Conservation (phyloP, 805 yeast genomes). For the Yamadazyma laniorum region DNA sequence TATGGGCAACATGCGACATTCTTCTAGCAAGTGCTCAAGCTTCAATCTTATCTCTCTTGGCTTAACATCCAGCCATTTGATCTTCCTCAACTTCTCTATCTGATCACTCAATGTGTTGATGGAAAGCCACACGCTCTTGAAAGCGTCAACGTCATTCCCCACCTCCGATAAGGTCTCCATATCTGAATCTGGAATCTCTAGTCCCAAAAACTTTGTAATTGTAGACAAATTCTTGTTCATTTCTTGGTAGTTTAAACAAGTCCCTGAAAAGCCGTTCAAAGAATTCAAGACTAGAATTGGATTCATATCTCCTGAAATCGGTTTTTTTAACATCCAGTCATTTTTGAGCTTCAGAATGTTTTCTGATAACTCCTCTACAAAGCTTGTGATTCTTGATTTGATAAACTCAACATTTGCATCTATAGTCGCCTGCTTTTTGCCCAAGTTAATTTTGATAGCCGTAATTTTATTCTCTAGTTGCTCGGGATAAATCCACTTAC, state of each 20-base stretch:
- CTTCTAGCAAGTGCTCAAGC: conserved; percentile 50
- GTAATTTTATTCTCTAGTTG: conserved; percentile 54
- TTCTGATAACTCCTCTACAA: conserved; percentile 34
- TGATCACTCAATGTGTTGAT: conserved; percentile 51
- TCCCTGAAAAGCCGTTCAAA: conserved; percentile 26
- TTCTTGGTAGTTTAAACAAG: conserved; percentile 10
- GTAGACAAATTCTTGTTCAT: conserved; percentile 5
- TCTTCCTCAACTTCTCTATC: conserved; percentile 40
- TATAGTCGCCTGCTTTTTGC: conserved; percentile 34
- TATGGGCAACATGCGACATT: conserved; percentile 52
- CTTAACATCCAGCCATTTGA: conserved; percentile 50
- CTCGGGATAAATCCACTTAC: conserved; percentile 59
- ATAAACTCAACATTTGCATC: conserved; percentile 43
- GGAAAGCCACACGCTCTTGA: conserved; percentile 62
- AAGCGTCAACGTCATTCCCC: conserved; percentile 51
- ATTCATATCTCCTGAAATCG: conserved; percentile 40
- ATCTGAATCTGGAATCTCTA: conserved; percentile 9
- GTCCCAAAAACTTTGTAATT: conserved; percentile 5
- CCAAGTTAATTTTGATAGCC: conserved; percentile 39
- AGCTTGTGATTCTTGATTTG: conserved; percentile 39
- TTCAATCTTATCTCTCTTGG: conserved; percentile 44
- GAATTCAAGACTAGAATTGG: conserved; percentile 45
- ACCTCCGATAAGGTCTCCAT: conserved; percentile 26
- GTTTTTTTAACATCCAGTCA: conserved; percentile 52
- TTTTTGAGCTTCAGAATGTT: conserved; percentile 25